Conservation (phyloP, 495 filamentous ascomycete species). For the Hyphodiscus hymeniophilus region DNA sequence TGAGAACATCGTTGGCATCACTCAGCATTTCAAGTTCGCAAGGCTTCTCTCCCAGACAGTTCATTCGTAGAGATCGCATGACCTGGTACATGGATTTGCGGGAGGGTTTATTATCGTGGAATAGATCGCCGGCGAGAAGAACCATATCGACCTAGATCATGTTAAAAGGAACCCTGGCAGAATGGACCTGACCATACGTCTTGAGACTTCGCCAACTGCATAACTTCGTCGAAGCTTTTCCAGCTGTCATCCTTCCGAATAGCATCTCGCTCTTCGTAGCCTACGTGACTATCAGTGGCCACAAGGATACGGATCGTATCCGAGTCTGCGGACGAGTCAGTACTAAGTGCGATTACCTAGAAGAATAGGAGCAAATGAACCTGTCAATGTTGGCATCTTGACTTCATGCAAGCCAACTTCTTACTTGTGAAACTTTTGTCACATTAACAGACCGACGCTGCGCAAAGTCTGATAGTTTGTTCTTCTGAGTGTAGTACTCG, state of each 20-base stretch:
- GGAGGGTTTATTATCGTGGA: conserved; percentile 98
- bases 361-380: conserved; percentile 4
- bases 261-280: conserved; percentile 86
- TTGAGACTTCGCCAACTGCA: conserved; percentile 75
- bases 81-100: conserved; percentile 94
- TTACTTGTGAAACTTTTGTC: not conserved
- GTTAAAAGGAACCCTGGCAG: not conserved
- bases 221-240: conserved; percentile 92
- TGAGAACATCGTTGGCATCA: conserved; percentile 83
- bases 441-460: not conserved
- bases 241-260: conserved; percentile 95
- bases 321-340: conserved; percentile 39
- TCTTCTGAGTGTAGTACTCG: no score
- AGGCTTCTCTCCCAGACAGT: conserved; percentile 89
- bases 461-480: no score
- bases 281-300: conserved; percentile 95
- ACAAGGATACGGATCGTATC: conserved; percentile 95
- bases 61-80: conserved; percentile 85
- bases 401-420: conserved; percentile 1
- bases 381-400: conserved; percentile 15
- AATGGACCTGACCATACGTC: conserved; percentile 49
- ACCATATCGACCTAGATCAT: conserved; percentile 72
- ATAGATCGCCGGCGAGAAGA: conserved; percentile 85
- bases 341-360: not conserved
- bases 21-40: conserved; percentile 94